Percentiles rank a stretch among this genome's conserved stretches.
Evolutionary conservation across 2,329 filamentous ascomycete genomes (phyloP).

Genomic region (Curvularia lunata): DNA sequence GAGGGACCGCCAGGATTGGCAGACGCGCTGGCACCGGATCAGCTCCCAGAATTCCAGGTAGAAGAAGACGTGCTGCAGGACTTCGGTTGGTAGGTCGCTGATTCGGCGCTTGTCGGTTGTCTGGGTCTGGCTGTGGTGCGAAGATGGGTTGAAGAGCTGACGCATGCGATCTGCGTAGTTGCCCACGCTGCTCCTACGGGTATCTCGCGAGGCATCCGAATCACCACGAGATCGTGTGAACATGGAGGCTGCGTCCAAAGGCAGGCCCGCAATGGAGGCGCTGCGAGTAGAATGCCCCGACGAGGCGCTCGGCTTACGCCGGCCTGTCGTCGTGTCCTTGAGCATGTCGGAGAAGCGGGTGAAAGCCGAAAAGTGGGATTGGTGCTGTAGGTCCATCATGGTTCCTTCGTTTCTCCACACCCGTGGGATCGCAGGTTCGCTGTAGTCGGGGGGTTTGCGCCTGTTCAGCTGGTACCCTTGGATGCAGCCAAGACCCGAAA

Average conservation of each 20-base stretch:
- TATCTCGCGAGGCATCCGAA: slow-evolving; percentile 6
- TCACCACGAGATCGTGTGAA: slow-evolving; percentile 3
- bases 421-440: not conserved
- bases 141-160: slow-evolving; percentile 17
- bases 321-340: slow-evolving; percentile 23
- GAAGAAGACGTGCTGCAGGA: slow-evolving; percentile 19
- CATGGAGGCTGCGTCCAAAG: slow-evolving; percentile 5
- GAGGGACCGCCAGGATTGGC: slow-evolving; percentile 16
- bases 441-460: not conserved
- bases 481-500: slow-evolving; percentile 1
- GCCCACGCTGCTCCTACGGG: slow-evolving; percentile 23
- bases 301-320: slow-evolving; percentile 14
- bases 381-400: slow-evolving; percentile 20
- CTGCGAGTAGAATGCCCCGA: slow-evolving; percentile 7
- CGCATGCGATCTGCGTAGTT: slow-evolving; percentile 25
- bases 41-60: slow-evolving; percentile 22
- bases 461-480: not conserved
- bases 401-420: not conserved
- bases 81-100: slow-evolving; percentile 20
- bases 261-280: slow-evolving; percentile 6
- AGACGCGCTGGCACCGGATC: slow-evolving; percentile 19
- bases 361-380: slow-evolving; percentile 22
- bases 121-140: not conserved
- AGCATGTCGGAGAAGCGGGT: slow-evolving; percentile 23
- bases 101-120: slow-evolving; percentile 5